Conservation (phyloP, 2,329 filamentous ascomycete genomes). For the Penicillium sp. region DNA sequence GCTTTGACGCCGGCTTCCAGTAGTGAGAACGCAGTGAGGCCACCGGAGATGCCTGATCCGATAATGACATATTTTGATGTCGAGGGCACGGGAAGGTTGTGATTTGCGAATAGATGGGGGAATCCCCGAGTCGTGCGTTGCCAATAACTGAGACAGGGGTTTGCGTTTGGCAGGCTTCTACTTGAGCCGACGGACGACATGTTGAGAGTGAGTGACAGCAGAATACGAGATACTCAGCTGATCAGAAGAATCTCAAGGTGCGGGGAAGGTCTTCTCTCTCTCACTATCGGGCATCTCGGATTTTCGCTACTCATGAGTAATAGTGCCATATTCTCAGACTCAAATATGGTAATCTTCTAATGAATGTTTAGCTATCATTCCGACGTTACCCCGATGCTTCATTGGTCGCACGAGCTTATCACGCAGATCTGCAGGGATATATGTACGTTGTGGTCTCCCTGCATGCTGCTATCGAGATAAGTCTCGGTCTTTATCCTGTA, state of each 20-base stretch:
- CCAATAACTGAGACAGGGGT: conserved; percentile 35
- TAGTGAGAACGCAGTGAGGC: conserved; percentile 16
- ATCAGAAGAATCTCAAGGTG: not conserved
- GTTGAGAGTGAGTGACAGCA: not conserved
- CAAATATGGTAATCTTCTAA: not conserved
- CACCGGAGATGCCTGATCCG: conserved; percentile 20
- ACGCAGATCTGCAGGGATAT: not conserved
- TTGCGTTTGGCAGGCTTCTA: conserved; percentile 20
- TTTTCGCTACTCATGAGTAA: no score
- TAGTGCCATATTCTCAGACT: not conserved
- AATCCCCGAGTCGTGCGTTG: conserved; percentile 23
- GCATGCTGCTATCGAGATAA: not conserved
- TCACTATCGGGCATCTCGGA: no score
- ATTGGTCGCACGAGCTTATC: conserved; percentile 9
- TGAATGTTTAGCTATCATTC: not conserved
- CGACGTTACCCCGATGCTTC: not conserved
- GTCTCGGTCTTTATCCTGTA: no score
- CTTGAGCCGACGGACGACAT: conserved; percentile 5
- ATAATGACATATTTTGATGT: conserved; percentile 15
- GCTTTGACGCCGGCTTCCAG: conserved; percentile 14
- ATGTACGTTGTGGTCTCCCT: not conserved
- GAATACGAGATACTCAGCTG: not conserved
- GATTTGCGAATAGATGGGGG: conserved; percentile 13
- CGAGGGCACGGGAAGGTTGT: conserved; percentile 2
- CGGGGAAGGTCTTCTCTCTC: not conserved